Evolutionary conservation across 2,329 filamentous ascomycete species (phyloP).

Genomic region (Orbilia blumenaviensis): DNA sequence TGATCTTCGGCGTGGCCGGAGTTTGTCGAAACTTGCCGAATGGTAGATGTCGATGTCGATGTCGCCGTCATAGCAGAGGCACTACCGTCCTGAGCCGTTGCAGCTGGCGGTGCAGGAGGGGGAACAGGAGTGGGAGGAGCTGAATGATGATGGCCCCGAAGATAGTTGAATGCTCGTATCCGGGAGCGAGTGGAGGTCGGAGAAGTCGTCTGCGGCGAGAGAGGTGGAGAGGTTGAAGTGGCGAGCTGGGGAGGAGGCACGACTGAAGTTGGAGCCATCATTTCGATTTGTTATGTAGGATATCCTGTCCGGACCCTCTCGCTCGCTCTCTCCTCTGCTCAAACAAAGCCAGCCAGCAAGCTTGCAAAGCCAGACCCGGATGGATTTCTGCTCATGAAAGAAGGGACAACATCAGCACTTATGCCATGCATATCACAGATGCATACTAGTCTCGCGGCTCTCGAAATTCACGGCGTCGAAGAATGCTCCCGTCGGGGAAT

Average conservation of each 20-base stretch:
- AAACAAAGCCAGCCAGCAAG: conserved; percentile 7
- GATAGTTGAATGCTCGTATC: conserved; percentile 52
- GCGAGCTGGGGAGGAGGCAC: conserved; percentile 45
- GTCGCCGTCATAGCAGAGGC: conserved; percentile 15
- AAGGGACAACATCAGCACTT: background rate
- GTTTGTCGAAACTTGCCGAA: conserved; percentile 38
- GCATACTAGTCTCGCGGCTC: too few species aligned
- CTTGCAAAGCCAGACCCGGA: too few species aligned
- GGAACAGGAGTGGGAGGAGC: conserved; percentile 33
- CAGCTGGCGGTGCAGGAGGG: conserved; percentile 28
- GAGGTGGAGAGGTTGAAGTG: conserved; percentile 47
- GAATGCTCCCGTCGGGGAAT: too few species aligned
- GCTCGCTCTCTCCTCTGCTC: too few species aligned
- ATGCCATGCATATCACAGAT: background rate
- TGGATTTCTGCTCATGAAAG: conserved; percentile 19
- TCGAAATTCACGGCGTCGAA: background rate
- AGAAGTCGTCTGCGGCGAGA: conserved; percentile 49
- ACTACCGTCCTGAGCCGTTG: background rate
- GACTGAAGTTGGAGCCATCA: conserved; percentile 53
- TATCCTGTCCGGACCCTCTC: background rate
- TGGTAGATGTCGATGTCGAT: conserved; percentile 41
- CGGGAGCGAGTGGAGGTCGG: conserved; percentile 45
- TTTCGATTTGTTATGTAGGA: conserved; percentile 1
- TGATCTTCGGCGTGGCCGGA: conserved; percentile 15
- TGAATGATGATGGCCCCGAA: conserved; percentile 48